Conservation (phyloP, 805 yeast species). For the Zygosaccharomyces bailii region DNA sequence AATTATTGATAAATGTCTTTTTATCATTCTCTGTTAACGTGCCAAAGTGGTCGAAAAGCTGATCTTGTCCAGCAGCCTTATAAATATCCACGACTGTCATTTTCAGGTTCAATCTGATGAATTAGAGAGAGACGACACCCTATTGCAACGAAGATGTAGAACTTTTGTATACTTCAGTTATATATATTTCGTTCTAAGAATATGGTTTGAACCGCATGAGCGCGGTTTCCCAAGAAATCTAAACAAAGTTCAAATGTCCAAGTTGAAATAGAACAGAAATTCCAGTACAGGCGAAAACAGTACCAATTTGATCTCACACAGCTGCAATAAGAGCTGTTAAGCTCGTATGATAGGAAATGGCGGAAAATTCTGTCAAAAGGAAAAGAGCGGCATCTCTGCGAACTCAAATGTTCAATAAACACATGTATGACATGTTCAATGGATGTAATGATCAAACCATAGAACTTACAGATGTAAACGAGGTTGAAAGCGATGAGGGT, state of each 20-base stretch:
- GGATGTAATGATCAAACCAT: conserved; percentile 16
- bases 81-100: conserved; percentile 34
- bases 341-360: conserved; percentile 6
- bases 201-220: not conserved
- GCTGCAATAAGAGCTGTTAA: not conserved
- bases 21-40: conserved; percentile 38
- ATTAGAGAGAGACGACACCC: too few species aligned
- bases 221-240: not conserved
- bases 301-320: too few species aligned
- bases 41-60: conserved; percentile 49
- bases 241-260: not conserved
- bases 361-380: conserved; percentile 17
- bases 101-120: not conserved
- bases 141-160: too few species aligned
- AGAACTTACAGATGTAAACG: conserved; percentile 18
- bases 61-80: conserved; percentile 49
- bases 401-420: conserved; percentile 36
- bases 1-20: conserved; percentile 36
- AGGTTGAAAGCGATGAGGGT: conserved; percentile 10
- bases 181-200: too few species aligned
- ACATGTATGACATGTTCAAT: conserved; percentile 28
- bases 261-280: too few species aligned
- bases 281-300: too few species aligned
- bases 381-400: conserved; percentile 34
- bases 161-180: too few species aligned